Base-by-base conservation (phyloP, 148 eudicot species). In the Fallopia convolvulus region DNA sequence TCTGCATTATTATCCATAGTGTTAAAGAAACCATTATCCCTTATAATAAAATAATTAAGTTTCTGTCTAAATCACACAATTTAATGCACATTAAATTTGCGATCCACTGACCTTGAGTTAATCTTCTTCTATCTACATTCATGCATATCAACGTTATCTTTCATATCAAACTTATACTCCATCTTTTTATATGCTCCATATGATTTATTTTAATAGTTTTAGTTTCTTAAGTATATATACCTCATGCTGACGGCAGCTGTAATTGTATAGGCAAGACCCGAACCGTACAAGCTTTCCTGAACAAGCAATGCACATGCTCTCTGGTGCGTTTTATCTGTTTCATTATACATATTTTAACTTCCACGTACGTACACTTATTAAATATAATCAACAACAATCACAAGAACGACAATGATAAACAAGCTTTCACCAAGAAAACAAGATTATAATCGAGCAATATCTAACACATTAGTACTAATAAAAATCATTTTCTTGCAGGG, bases 1-100 rank as follows among this genome's bases (percentile, higher is more conserved):
- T 71, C 93, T 91, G 80, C 80, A 83, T 12, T 30, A 10, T 9
- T n/a, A n/a, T n/a, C n/a, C n/a, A n/a, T n/a, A n/a, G n/a, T n/a
- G n/a, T n/a, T n/a, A n/a, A n/a, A n/a, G n/a, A n/a, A n/a, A n/a
- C n/a, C n/a, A n/a, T n/a, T n/a, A n/a, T n/a, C n/a, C n/a, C n/a
- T n/a, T n/a, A n/a, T n/a, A n/a, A n/a, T n/a, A n/a, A 26, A 26
- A 26, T 26, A 26, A 26, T 26, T 26, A 26, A 26, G 30, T 26
- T 26, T 26, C 30, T 26, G 30, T 26, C 30, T 26, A 26, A 26
- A 26, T 26, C 1, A 0, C 30, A 26, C 30, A 26, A 26, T 26
- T 26, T 26, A 26, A 26, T 26, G n/a, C n/a, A 26, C 30, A 26
- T 26, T 26, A 26, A 26, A 26, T 26, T 26, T 26, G 30, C 1